Percentiles rank a stretch among this genome's conserved stretches.
phyloP scores from a whole-genome alignment of 2,329 filamentous ascomycete genomes.

The Neopestalotiopsis rosae region DNA sequence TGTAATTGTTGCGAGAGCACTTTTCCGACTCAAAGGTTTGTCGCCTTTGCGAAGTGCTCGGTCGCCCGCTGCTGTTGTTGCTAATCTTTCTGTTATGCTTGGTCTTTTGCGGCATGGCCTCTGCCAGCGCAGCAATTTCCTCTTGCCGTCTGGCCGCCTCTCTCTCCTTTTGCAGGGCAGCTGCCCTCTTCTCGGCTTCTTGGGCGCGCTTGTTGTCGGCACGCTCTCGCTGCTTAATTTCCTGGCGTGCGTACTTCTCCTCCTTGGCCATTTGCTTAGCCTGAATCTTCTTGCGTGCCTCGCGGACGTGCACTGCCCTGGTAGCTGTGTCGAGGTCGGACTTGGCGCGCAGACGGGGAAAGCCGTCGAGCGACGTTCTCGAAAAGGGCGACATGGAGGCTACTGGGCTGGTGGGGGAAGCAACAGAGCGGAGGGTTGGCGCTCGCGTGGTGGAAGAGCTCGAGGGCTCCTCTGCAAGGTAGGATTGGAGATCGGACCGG shows the following conservation, averaged over 20 bases:
- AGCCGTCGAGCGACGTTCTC: conserved; percentile 64
- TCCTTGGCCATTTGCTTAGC: conserved; percentile 66
- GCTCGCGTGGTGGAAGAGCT: conserved; percentile 32
- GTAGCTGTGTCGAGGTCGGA: conserved; percentile 63
- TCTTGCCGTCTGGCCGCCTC: conserved; percentile 47
- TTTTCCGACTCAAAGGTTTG: conserved; percentile 20
- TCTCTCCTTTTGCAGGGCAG: conserved; percentile 50
- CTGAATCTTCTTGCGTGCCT: conserved; percentile 67
- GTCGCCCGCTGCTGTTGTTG: conserved; percentile 35
- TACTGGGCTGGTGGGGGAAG: conserved; percentile 40
- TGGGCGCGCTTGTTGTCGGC: conserved; percentile 62
- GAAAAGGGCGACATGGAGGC: conserved; percentile 55
- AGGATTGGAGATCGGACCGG: conserved; percentile 53
- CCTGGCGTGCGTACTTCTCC: conserved; percentile 65
- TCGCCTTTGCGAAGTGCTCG: conserved; percentile 30
- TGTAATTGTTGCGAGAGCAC: conserved; percentile 48
- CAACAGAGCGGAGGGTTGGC: conserved; percentile 19
- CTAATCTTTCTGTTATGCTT: conserved; percentile 38
- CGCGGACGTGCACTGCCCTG: conserved; percentile 62
- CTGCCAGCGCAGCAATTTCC: conserved; percentile 36
- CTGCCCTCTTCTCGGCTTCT: conserved; percentile 53
- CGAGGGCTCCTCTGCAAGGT: conserved; percentile 44
- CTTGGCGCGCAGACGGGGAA: conserved; percentile 62
- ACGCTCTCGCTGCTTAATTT: conserved; percentile 63
- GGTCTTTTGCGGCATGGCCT: conserved; percentile 32